phyloP scores from a whole-genome alignment of 1,139 yeast species.

The Casaregolazyma lundiana region DNA sequence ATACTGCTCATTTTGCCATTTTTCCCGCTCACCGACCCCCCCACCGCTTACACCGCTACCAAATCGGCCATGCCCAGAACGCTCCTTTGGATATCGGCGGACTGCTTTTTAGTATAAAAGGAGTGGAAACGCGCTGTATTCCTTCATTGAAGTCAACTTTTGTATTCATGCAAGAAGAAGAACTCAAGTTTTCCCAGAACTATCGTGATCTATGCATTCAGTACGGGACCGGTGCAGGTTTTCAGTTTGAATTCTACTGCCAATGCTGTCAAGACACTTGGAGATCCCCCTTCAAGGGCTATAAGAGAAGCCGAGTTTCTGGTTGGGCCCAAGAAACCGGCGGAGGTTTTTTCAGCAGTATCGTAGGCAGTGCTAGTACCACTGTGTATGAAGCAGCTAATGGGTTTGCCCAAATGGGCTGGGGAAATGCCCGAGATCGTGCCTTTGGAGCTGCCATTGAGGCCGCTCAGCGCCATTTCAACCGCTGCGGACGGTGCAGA shows the following conservation, averaged over 20 bases:
- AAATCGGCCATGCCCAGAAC: not conserved
- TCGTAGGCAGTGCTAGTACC: not conserved
- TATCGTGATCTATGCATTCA: slow-evolving; percentile 1
- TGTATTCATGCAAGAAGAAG: not conserved
- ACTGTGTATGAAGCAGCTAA: not conserved
- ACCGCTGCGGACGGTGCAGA: slow-evolving; percentile 4
- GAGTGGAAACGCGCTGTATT: not conserved
- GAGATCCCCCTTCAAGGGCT: slow-evolving; percentile 3
- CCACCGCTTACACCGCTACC: not conserved
- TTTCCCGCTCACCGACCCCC: no score
- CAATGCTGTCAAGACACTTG: slow-evolving; percentile 3
- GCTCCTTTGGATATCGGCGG: not conserved
- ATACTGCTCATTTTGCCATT: no score
- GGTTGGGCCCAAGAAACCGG: slow-evolving; percentile 2
- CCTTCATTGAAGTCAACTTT: not conserved
- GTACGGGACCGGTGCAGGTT: slow-evolving; percentile 5
- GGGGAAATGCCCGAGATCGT: slow-evolving; percentile 1
- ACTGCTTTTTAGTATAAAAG: not conserved
- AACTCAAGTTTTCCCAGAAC: slow-evolving; percentile 1
- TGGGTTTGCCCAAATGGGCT: slow-evolving; percentile 2
- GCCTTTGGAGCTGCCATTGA: not conserved
- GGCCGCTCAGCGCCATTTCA: slow-evolving; percentile 1
- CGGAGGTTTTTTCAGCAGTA: not conserved
- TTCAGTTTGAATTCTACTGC: slow-evolving; percentile 6
- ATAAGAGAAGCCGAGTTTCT: slow-evolving; percentile 2